Evolutionary conservation across 2,329 filamentous ascomycete species (phyloP), one percentile per base, ranked within the genome.

Genomic region (Bipolaris sorokiniana): DNA sequence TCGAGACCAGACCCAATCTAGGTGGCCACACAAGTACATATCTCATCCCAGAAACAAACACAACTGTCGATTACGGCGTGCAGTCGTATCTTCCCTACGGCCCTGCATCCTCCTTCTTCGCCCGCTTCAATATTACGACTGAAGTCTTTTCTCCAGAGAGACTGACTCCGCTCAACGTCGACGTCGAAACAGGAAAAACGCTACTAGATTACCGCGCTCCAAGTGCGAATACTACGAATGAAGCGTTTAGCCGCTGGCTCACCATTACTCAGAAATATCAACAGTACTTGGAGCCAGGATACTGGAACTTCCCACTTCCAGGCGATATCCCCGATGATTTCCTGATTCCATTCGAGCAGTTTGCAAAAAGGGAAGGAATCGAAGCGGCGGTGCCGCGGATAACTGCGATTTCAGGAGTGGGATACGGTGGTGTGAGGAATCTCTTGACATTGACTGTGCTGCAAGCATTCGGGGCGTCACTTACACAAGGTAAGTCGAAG

Each of bases 21-120:
- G 83, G 82, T 18, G 83, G 83, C 3, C 81, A 84, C 58, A 79
- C 81, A 10, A 72, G 80, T 37, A 83, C 80, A 9, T 84, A 81
- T 62, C 72, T 66, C 3, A 78, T 79, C 37, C 71, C 76, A 13
- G 48, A 46, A 0, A 77, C 75, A 5, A 70, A 71, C 15, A 53
- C 59, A 1, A 70, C 68, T 1, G 52, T 77, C 51, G 74, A 81
- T 54, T 75, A 71, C 56, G 77, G 78, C 7, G 78, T 79, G 3
- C 55, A 72, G 15, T 63, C 79, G 34, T 78, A 77, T n/a, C 67
- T 74, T n/a, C 77, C 81, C 54, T 74, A 76, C 40, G 68, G 75
- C 18, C 71, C 76, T 7, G 78, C 81, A 5, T 60, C 61, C 11
- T 70, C 75, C 23, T 84, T 81, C 69, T 82, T 84, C 63, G 68